These are phyloP conservation scores for Tripterygium wilfordii DNA, from an alignment of 177 flowering plant genomes.

Conservation along the genomic window DNA sequence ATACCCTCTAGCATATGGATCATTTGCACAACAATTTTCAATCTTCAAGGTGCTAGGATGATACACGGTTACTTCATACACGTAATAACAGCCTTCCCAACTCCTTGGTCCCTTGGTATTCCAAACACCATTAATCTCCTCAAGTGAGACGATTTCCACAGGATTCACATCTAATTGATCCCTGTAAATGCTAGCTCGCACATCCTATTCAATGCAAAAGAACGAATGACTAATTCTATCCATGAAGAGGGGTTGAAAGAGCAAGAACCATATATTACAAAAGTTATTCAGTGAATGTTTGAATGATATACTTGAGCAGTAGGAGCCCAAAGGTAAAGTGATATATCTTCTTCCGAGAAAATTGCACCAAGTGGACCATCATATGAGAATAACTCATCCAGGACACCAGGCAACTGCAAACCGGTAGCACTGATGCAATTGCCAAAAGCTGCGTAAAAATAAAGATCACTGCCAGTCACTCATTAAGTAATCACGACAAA, in stretches of 20 bases:
- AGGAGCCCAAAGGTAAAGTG: conserved; percentile 91
- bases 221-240: neutral
- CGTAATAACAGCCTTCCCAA: conserved; percentile 90
- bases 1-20: conserved; percentile 99
- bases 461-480: neutral
- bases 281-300: neutral
- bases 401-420: conserved; percentile 82
- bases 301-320: conserved; percentile 83
- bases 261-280: neutral
- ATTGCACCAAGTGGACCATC: conserved; percentile 83
- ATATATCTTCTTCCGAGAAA: conserved; percentile 45
- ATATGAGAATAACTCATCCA: conserved; percentile 83
- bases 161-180: conserved; percentile 49
- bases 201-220: conserved; percentile 35
- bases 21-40: conserved; percentile 74
- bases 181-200: conserved; percentile 43
- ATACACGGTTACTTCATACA: conserved; percentile 79
- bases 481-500: neutral
- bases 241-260: neutral
- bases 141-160: conserved; percentile 45
- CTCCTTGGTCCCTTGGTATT: conserved; percentile 51
- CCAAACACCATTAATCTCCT: conserved; percentile 84
- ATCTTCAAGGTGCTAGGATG: conserved; percentile 68
- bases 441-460: conserved; percentile 48
- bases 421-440: conserved; percentile 53